phyloP scores from a whole-genome alignment of 192 early-diverging fungal genomes.

The Podila minutissima region DNA sequence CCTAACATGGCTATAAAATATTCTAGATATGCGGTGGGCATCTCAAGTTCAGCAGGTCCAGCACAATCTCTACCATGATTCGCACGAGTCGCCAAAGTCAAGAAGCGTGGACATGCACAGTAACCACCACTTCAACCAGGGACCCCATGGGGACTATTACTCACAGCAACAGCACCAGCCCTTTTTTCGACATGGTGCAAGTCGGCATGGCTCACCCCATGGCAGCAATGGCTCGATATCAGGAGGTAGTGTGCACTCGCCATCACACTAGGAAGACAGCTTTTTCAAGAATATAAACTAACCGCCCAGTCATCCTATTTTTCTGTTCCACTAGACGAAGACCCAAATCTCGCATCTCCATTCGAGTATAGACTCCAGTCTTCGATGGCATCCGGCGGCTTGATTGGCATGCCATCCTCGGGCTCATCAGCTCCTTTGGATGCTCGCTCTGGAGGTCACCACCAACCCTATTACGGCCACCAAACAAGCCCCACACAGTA shows the following conservation, averaged over 20 bases:
- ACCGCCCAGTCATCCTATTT: neutral
- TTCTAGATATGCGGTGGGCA: conserved; percentile 39
- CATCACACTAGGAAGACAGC: neutral
- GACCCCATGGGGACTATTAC: conserved; percentile 33
- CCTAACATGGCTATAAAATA: neutral
- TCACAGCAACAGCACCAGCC: conserved; percentile 36
- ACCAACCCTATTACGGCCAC: conserved; percentile 36
- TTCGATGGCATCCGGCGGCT: conserved; percentile 34
- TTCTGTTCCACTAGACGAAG: conserved; percentile 25
- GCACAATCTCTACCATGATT: conserved; percentile 32
- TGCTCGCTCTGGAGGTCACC: conserved; percentile 35
- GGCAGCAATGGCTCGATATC: conserved; percentile 47
- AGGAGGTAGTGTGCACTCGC: conserved; percentile 21
- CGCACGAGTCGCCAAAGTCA: conserved; percentile 32
- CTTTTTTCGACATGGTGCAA: conserved; percentile 33
- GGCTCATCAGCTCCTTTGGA: conserved; percentile 23
- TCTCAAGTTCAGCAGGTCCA: conserved; percentile 27
- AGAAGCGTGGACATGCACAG: conserved; percentile 28
- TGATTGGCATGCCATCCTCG: conserved; percentile 38
- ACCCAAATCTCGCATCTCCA: conserved; percentile 38
- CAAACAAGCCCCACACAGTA: conserved; percentile 38
- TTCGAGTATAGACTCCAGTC: conserved; percentile 45
- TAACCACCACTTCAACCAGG: conserved; percentile 41
- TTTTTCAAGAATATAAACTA: neutral
- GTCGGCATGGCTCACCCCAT: conserved; percentile 46